Conservation (phyloP, 2,329 filamentous ascomycete genomes). For the Calonectria hawksworthii region DNA sequence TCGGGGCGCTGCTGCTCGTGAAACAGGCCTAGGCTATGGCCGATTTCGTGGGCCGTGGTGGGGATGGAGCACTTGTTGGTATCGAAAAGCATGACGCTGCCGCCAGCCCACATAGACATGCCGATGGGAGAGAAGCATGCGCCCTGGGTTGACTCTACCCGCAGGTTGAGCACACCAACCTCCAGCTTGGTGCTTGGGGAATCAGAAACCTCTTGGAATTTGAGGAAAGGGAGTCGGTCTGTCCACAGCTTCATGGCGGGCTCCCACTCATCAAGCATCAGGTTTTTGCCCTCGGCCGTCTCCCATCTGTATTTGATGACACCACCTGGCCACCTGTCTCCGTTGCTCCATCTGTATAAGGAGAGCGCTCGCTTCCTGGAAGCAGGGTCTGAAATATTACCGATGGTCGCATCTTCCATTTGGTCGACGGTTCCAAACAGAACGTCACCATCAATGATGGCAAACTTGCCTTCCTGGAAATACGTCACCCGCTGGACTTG, state of each 20-base stretch:
- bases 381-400: not conserved
- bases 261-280: not conserved
- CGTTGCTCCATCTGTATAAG: not conserved
- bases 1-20: slow-evolving; percentile 1
- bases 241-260: not conserved
- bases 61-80: not conserved
- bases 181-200: not conserved
- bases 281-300: not conserved
- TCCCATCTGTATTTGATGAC: slow-evolving; percentile 7
- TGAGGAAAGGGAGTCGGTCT: not conserved
- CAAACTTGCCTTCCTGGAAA: not conserved
- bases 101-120: not conserved
- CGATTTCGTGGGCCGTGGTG: not conserved
- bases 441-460: not conserved
- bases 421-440: not conserved
- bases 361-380: not conserved
- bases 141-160: not conserved
- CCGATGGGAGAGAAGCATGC: slow-evolving; percentile 3
- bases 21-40: not conserved
- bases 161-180: not conserved
- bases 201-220: not conserved
- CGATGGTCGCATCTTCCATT: not conserved
- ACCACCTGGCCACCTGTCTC: not conserved
- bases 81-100: not conserved
- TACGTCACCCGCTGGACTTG: not conserved